A percentile compares a stretch with the other conserved stretches of the same genome.
phyloP scores from a whole-genome alignment of 495 filamentous ascomycete species.

The Bathelium albidoporum region DNA sequence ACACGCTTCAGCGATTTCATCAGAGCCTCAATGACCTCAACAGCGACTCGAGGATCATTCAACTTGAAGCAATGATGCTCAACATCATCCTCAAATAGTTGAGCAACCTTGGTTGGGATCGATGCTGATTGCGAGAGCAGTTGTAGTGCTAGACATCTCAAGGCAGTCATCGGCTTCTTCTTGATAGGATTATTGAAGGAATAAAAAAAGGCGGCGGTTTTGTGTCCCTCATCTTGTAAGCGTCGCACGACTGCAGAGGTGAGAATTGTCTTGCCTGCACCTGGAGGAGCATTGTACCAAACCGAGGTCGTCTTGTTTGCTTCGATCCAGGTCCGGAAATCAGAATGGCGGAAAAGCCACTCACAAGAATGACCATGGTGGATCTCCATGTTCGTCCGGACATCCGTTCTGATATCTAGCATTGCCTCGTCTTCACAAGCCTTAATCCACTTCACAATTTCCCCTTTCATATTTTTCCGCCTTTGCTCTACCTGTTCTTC shows the following conservation, averaged over 20 bases:
- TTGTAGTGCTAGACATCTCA: constrained; percentile 26
- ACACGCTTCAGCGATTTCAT: constrained; percentile 20
- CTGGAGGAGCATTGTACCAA: constrained; percentile 29
- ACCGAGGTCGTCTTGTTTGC: constrained; percentile 17
- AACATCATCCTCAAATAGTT: constrained; percentile 20
- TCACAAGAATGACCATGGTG: constrained; percentile 23
- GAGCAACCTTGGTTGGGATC: constrained; percentile 19
- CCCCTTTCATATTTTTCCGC: neutral
- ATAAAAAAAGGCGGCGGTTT: constrained; percentile 27
- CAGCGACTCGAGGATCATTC: constrained; percentile 8
- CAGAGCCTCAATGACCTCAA: constrained; percentile 19
- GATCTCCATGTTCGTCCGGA: constrained; percentile 14
- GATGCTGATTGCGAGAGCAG: constrained; percentile 15
- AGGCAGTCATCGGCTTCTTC: constrained; percentile 18
- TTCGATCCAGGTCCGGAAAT: constrained; percentile 18
- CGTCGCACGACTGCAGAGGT: constrained; percentile 19
- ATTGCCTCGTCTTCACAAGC: constrained; percentile 11
- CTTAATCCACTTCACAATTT: constrained; percentile 22
- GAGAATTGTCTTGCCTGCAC: constrained; percentile 28
- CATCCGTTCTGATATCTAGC: constrained; percentile 19
- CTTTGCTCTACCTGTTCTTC: neutral
- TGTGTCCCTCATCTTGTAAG: constrained; percentile 14
- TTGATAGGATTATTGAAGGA: constrained; percentile 23
- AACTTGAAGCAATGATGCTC: constrained; percentile 15
- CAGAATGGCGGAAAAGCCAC: constrained; percentile 26